A percentile compares a stretch with the other conserved stretches of the same genome.
These are phyloP conservation scores for Cercospora beticola DNA, from an alignment of 2,329 filamentous ascomycete species.

Conservation along the genomic window DNA sequence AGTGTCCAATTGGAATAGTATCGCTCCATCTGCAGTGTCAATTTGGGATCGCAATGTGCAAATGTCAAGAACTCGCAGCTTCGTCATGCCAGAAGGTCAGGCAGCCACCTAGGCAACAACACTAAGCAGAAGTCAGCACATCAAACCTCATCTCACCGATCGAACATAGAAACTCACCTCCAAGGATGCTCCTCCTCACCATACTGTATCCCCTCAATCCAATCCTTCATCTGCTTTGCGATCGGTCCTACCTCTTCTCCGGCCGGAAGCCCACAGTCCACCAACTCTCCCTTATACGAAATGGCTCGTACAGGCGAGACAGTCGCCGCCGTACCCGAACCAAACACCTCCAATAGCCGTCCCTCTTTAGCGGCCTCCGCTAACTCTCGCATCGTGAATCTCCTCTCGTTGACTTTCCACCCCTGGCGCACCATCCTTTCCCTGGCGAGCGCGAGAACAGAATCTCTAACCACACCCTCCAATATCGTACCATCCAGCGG, in stretches of 20 bases:
- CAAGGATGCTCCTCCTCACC: constrained; percentile 89
- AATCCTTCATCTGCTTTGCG: constrained; percentile 84
- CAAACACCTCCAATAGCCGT: constrained; percentile 87
- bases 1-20: neutral
- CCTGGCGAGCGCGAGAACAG: constrained; percentile 78
- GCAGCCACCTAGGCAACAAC: neutral
- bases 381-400: constrained; percentile 87
- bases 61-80: neutral
- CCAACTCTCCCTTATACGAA: constrained; percentile 77
- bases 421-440: constrained; percentile 81
- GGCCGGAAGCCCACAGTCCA: constrained; percentile 73
- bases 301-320: constrained; percentile 88
- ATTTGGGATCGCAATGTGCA: neutral
- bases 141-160: neutral
- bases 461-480: constrained; percentile 91
- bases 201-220: constrained; percentile 95
- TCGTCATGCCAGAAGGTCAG: neutral
- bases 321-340: constrained; percentile 88
- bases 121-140: neutral
- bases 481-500: constrained; percentile 95
- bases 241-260: constrained; percentile 85
- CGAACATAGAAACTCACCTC: constrained; percentile 54
- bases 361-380: constrained; percentile 79
- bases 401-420: constrained; percentile 84
- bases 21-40: neutral